A percentile compares a stretch with the other conserved stretches of the same genome.
phyloP scores from a whole-genome alignment of 2,329 filamentous ascomycete genomes.

The Penicillium sp. region DNA sequence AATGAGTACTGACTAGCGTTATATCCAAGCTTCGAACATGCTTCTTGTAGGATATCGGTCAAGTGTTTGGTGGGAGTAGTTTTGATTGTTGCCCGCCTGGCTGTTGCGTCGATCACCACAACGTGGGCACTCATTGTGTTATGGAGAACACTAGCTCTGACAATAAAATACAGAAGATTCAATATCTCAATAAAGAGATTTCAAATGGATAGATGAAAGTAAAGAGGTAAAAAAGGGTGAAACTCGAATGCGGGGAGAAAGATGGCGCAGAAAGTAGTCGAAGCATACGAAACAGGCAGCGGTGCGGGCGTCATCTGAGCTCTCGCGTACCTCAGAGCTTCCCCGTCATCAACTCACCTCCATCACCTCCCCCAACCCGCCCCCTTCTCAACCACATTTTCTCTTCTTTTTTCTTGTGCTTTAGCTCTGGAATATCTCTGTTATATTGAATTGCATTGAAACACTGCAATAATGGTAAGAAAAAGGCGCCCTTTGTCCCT shows the following conservation, averaged over 20 bases:
- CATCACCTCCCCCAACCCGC: slow-evolving; percentile 21
- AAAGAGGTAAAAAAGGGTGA: background rate
- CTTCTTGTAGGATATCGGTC: slow-evolving; percentile 81
- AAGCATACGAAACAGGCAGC: slow-evolving; percentile 30
- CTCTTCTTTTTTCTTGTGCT: slow-evolving; percentile 5
- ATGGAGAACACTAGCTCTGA: slow-evolving; percentile 1
- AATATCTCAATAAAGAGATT: background rate
- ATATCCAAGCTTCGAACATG: slow-evolving; percentile 77
- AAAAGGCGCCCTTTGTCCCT: slow-evolving; percentile 16
- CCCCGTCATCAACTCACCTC: slow-evolving; percentile 28
- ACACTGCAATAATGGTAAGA: slow-evolving; percentile 27
- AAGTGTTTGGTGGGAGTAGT: slow-evolving; percentile 78
- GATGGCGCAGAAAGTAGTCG: slow-evolving; percentile 30
- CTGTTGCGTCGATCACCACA: slow-evolving; percentile 77
- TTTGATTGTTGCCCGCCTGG: slow-evolving; percentile 77
- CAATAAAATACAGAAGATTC: background rate
- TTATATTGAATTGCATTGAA: slow-evolving; percentile 18
- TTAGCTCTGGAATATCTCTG: slow-evolving; percentile 15
- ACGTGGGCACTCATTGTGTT: slow-evolving; percentile 78
- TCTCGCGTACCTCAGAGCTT: slow-evolving; percentile 32
- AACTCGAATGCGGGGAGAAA: slow-evolving; percentile 12
- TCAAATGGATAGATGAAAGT: background rate
- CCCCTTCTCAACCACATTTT: slow-evolving; percentile 17
- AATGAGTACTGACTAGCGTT: slow-evolving; percentile 72
- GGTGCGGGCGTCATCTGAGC: slow-evolving; percentile 38